Evolutionary conservation across 495 filamentous ascomycete genomes (phyloP).

Genomic region (Peziza echinospora): DNA sequence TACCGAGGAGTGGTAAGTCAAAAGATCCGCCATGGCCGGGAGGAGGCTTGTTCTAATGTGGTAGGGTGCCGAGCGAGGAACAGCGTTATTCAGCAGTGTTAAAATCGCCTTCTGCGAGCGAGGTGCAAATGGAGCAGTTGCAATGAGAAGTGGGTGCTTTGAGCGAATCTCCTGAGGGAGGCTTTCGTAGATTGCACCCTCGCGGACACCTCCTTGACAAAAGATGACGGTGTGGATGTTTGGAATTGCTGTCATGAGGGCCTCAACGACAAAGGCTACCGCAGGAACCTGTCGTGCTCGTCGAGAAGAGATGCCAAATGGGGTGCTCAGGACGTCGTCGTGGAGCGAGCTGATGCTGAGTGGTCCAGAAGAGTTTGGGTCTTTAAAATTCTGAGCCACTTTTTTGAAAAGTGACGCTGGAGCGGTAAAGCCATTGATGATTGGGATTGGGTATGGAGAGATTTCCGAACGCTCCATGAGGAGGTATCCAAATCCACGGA

Average conservation of each 20-base stretch:
- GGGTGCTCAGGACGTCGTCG: slow-evolving; percentile 28
- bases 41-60: slow-evolving; percentile 28
- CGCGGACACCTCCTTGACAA: slow-evolving; percentile 65
- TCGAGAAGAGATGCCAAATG: slow-evolving; percentile 68
- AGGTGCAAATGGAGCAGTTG: slow-evolving; percentile 31
- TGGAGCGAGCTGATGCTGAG: too few relatives aligned
- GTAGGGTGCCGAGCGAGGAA: slow-evolving; percentile 22
- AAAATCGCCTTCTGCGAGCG: slow-evolving; percentile 22
- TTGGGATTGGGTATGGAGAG: slow-evolving; percentile 60
- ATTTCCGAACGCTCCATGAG: slow-evolving; percentile 47
- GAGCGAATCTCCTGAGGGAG: slow-evolving; percentile 35
- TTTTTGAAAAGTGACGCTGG: slow-evolving; percentile 37
- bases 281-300: slow-evolving; percentile 65
- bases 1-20: slow-evolving; percentile 29
- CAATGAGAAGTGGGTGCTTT: slow-evolving; percentile 41
- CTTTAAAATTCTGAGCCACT: slow-evolving; percentile 34
- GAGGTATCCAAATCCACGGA: slow-evolving; percentile 75
- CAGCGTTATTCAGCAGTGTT: slow-evolving; percentile 24
- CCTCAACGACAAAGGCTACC: slow-evolving; percentile 54
- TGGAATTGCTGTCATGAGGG: slow-evolving; percentile 41
- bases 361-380: slow-evolving; percentile 24
- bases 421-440: slow-evolving; percentile 62
- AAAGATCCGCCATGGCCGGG: slow-evolving; percentile 29
- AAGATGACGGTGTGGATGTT: slow-evolving; percentile 41
- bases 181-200: slow-evolving; percentile 53